Conservation (phyloP, 1,139 yeast genomes). For the Lodderomyces orthopsilosis region DNA sequence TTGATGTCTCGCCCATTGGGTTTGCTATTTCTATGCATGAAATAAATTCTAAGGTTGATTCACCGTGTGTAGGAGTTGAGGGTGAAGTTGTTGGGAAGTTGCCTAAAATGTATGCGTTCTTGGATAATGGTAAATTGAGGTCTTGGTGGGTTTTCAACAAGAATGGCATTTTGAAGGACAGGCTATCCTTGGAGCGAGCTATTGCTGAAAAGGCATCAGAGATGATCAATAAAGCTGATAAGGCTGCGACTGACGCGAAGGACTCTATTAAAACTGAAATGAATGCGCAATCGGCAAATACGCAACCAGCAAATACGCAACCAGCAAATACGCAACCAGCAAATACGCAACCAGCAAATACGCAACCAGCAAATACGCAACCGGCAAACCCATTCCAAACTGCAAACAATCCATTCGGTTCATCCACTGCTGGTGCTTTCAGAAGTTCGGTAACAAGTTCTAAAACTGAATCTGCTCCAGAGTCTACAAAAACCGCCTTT, state of each 20-base stretch:
- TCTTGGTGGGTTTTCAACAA: slow-evolving; percentile 66
- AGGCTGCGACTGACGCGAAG: too few relatives aligned
- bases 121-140: slow-evolving; percentile 58
- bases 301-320: too few relatives aligned
- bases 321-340: neutral
- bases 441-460: slow-evolving; percentile 1
- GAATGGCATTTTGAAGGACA: slow-evolving; percentile 36
- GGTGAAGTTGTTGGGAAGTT: slow-evolving; percentile 43
- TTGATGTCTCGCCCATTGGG: slow-evolving; percentile 73
- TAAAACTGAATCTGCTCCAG: neutral
- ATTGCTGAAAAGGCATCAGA: slow-evolving; percentile 1
- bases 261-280: too few relatives aligned
- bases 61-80: slow-evolving; percentile 61
- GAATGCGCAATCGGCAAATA: too few relatives aligned
- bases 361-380: neutral
- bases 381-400: slow-evolving; percentile 1
- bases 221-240: neutral
- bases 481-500: neutral
- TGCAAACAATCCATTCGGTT: slow-evolving; percentile 14
- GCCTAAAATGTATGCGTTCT: slow-evolving; percentile 63
- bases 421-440: slow-evolving; percentile 14
- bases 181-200: slow-evolving; percentile 22
- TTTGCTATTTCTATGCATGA: slow-evolving; percentile 57
- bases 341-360: neutral
- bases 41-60: slow-evolving; percentile 33